phyloP scores from a whole-genome alignment of 768 basidiomycete species.

The Coprinopsis strossmayeri region DNA sequence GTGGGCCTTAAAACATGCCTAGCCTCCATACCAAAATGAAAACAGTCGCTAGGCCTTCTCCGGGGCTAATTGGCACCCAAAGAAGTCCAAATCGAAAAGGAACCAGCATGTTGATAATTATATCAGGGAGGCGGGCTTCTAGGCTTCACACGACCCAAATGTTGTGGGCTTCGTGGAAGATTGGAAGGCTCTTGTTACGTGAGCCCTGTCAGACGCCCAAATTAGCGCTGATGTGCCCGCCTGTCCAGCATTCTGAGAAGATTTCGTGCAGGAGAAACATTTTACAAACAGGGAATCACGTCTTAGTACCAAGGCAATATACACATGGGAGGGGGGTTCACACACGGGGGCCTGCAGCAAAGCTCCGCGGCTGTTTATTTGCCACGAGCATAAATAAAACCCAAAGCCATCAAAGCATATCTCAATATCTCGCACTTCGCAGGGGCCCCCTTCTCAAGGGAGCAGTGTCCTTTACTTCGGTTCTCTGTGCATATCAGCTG shows the following conservation, averaged over 20 bases:
- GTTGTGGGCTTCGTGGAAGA: slow-evolving; percentile 10
- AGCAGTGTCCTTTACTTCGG: slow-evolving; percentile 14
- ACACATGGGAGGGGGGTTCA: not conserved
- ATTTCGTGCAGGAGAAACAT: not conserved
- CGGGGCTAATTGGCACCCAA: slow-evolving; percentile 48
- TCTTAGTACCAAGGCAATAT: not conserved
- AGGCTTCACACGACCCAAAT: slow-evolving; percentile 33
- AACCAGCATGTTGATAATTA: slow-evolving; percentile 33
- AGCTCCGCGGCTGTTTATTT: slow-evolving; percentile 2
- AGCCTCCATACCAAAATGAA: slow-evolving; percentile 38
- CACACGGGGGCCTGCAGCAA: not conserved
- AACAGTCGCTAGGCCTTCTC: slow-evolving; percentile 47
- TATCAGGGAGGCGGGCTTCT: slow-evolving; percentile 29
- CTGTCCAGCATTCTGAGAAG: not conserved
- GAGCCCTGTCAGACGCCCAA: slow-evolving; percentile 11
- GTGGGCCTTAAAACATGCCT: slow-evolving; percentile 39
- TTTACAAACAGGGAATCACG: not conserved
- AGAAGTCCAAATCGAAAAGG: slow-evolving; percentile 39
- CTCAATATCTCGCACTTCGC: not conserved
- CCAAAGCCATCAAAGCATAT: slow-evolving; percentile 6
- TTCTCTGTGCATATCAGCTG: slow-evolving; percentile 38
- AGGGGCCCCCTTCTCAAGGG: not conserved
- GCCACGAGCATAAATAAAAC: not conserved
- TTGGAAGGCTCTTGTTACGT: slow-evolving; percentile 11
- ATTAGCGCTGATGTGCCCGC: slow-evolving; percentile 8